Conservation (phyloP, 2,329 filamentous ascomycete genomes). For the Alternaria sp. region DNA sequence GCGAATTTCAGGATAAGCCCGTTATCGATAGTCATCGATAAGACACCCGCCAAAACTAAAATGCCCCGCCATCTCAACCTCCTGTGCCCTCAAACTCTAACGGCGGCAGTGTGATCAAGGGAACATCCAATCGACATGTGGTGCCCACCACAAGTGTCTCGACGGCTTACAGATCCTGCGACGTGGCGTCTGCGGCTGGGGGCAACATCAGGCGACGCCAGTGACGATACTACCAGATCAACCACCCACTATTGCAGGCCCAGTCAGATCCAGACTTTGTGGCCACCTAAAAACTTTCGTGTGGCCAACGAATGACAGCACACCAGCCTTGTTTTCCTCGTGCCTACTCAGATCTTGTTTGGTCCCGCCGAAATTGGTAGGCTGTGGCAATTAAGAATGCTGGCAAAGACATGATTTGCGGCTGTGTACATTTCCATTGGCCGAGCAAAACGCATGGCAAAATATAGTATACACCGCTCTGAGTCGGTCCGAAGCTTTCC, state of each 20-base stretch:
- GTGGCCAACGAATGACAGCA: constrained; percentile 25
- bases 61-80: constrained; percentile 12
- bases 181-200: constrained; percentile 16
- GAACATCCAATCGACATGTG: constrained; percentile 8
- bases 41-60: constrained; percentile 5
- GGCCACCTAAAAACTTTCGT: constrained; percentile 1
- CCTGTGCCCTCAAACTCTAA: constrained; percentile 12
- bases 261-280: constrained; percentile 30
- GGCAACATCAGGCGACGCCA: constrained; percentile 10
- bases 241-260: constrained; percentile 13
- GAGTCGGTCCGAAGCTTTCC: constrained; percentile 11
- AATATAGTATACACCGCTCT: constrained; percentile 27
- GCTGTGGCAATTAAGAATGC: background rate
- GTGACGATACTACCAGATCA: constrained; percentile 5
- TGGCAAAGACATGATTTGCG: background rate
- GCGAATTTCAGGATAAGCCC: background rate
- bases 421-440: constrained; percentile 16
- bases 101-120: constrained; percentile 9
- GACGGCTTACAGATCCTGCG: constrained; percentile 18
- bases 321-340: constrained; percentile 30
- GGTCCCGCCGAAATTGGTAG: background rate
- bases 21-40: constrained; percentile 18
- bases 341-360: constrained; percentile 17
- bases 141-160: background rate
- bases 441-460: constrained; percentile 4